phyloP scores from a whole-genome alignment of 208 protist species.

The Tetramitus jugosus region DNA sequence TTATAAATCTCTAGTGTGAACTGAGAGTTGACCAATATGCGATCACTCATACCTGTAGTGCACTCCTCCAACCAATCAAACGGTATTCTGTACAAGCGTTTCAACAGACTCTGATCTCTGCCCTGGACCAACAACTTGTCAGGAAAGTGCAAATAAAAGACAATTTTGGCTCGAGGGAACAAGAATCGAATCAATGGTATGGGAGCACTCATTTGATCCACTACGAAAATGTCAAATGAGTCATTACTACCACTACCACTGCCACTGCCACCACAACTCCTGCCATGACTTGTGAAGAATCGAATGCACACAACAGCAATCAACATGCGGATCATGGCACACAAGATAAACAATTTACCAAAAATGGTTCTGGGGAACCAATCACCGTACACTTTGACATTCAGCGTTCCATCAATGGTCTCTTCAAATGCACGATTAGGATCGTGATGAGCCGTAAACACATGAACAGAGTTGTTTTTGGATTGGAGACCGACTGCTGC shows the following conservation, averaged over 20 bases:
- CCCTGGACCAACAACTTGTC: slow-evolving; percentile 33
- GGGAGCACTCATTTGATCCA: slow-evolving; percentile 34
- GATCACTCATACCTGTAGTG: slow-evolving; percentile 30
- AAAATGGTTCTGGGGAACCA: slow-evolving; percentile 38
- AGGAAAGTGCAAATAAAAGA: slow-evolving; percentile 49
- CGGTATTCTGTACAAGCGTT: slow-evolving; percentile 28
- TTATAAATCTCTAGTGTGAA: slow-evolving; percentile 29
- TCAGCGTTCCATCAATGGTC: slow-evolving; percentile 31
- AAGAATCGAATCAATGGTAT: slow-evolving; percentile 34
- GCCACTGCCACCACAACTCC: neutral
- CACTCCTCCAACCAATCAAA: slow-evolving; percentile 38
- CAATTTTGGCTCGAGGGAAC: slow-evolving; percentile 19
- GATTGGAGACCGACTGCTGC: slow-evolving; percentile 32
- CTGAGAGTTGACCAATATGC: slow-evolving; percentile 34
- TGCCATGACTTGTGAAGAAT: too few relatives aligned
- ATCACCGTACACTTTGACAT: slow-evolving; percentile 28
- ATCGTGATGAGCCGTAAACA: slow-evolving; percentile 37
- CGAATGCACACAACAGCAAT: too few relatives aligned
- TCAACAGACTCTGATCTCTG: neutral
- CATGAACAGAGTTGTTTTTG: slow-evolving; percentile 20
- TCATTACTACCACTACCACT: neutral
- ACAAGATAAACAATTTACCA: slow-evolving; percentile 31
- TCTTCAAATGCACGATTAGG: slow-evolving; percentile 35
- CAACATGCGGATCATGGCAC: slow-evolving; percentile 32
- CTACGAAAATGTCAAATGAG: slow-evolving; percentile 27